These are phyloP conservation scores for Plantago coronopus DNA, from an alignment of 305 asterid species.

Conservation along the genomic window DNA sequence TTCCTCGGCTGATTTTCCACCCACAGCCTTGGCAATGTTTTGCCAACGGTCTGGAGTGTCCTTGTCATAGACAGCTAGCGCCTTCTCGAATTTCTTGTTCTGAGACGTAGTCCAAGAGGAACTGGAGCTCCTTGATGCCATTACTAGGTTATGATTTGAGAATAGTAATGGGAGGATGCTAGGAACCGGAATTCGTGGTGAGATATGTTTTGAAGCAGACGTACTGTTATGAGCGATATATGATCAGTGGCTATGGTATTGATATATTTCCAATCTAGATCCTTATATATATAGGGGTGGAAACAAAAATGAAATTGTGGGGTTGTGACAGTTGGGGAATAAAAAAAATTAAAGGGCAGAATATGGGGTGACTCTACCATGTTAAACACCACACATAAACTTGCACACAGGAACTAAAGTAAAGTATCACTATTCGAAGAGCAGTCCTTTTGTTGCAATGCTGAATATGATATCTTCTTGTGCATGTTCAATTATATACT, in stretches of 20 bases:
- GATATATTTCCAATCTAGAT: constrained; percentile 13
- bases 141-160: constrained; percentile 3
- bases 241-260: constrained; percentile 16
- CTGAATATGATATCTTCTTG: constrained; percentile 8
- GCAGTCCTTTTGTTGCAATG: constrained; percentile 19
- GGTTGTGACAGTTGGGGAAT: constrained; percentile 46
- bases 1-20: constrained; percentile 61
- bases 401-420: constrained; percentile 5
- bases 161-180: neutral
- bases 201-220: constrained; percentile 2
- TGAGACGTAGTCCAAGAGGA: constrained; percentile 56
- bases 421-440: constrained; percentile 29
- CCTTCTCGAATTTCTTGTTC: constrained; percentile 70
- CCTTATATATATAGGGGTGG: constrained; percentile 39
- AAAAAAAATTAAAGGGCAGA: constrained; percentile 34
- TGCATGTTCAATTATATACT: constrained; percentile 2
- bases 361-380: constrained; percentile 47
- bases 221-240: neutral
- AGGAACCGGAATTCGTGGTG: constrained; percentile 1
- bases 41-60: constrained; percentile 82
- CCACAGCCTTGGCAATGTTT: constrained; percentile 56
- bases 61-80: constrained; percentile 54
- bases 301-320: constrained; percentile 29
- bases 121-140: constrained; percentile 39
- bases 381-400: constrained; percentile 46